A percentile compares a stretch with the other conserved stretches of the same genome.
phyloP scores from a whole-genome alignment of 2,329 filamentous ascomycete genomes.

The Capronia epimyces region DNA sequence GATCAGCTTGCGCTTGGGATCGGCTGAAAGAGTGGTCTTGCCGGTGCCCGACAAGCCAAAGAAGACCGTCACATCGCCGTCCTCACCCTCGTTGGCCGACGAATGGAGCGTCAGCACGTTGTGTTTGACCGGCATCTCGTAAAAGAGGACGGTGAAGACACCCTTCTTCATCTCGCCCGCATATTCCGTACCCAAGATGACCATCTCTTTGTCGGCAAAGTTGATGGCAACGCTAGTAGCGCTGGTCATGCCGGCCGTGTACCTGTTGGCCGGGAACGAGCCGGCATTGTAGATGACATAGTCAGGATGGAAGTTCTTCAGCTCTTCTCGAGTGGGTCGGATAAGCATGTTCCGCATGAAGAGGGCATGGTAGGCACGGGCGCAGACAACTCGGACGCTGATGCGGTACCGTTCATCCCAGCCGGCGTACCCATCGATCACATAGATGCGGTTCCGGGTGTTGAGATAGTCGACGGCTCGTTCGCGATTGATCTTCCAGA shows the following conservation, averaged over 20 bases:
- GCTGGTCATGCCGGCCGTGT: conserved; percentile 97
- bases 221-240: conserved; percentile 97
- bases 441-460: conserved; percentile 97
- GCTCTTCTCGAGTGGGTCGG: conserved; percentile 81
- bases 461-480: conserved; percentile 98
- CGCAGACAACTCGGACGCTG: conserved; percentile 94
- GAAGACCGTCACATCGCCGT: conserved; percentile 96
- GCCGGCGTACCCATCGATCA: conserved; percentile 92
- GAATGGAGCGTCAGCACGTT: conserved; percentile 98
- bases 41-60: conserved; percentile 97
- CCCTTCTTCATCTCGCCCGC: conserved; percentile 98
- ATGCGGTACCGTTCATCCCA: conserved; percentile 99
- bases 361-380: conserved; percentile 96
- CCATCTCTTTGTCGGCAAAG: conserved; percentile 99
- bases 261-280: conserved; percentile 96
- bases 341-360: conserved; percentile 99
- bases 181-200: conserved; percentile 98
- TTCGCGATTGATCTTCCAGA: conserved; percentile 99
- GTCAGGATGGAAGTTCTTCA: conserved; percentile 96
- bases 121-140: conserved; percentile 99
- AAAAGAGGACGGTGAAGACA: conserved; percentile 98
- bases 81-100: conserved; percentile 91
- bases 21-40: conserved; percentile 96
- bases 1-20: conserved; percentile 92
- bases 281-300: conserved; percentile 99